Base-by-base conservation (phyloP, 1,284 basidiomycete species). In the Cystobasidiaceae sp. region DNA sequence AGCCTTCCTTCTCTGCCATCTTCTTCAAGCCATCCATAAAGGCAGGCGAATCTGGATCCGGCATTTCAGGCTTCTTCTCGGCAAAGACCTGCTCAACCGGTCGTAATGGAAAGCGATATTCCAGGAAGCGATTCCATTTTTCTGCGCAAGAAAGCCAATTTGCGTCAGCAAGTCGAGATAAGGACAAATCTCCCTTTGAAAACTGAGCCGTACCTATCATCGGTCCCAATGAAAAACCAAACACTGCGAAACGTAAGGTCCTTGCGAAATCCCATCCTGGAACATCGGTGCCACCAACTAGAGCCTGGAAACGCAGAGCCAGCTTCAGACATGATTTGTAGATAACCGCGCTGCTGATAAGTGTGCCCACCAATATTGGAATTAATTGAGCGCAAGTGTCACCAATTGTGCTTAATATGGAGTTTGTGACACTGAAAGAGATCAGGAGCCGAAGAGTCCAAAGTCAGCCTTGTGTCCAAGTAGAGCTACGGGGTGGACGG, bases 41-140 rank as follows among this genome's bases (percentile, higher is more conserved):
- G 8, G 61, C 61, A 45, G 52, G 61, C 45, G 56, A 59, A 49
- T 43, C 52, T 2, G 43, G 43, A 59, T 66, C 63, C n/a, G n/a
- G n/a, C n/a, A n/a, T n/a, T n/a, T n/a, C n/a, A n/a, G n/a, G n/a
- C n/a, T n/a, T n/a, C n/a, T 37, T 33, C 13, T 46, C 19, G 34
- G 7, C 54, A 30, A 66, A 66, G 37, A 58, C 63, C 34, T 58
- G 27, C 23, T 55, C 39, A 25, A 45, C 41, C 15, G 63, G 63
- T 19, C 63, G 55, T 27, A 66, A 30, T 11, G 63, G 63, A 28
- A 66, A 66, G 21, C 63, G 44, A 27, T 59, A 59, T 50, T 66
- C 63, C 9, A 66, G 56, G 37, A 58, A 66, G n/a, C 57, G 30
- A 39, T 66, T 66, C 63, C 63, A 66, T 59, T 66, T 66, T 51